phyloP scores from a whole-genome alignment of 2,329 filamentous ascomycete genomes.

The Penicillium sp. region DNA sequence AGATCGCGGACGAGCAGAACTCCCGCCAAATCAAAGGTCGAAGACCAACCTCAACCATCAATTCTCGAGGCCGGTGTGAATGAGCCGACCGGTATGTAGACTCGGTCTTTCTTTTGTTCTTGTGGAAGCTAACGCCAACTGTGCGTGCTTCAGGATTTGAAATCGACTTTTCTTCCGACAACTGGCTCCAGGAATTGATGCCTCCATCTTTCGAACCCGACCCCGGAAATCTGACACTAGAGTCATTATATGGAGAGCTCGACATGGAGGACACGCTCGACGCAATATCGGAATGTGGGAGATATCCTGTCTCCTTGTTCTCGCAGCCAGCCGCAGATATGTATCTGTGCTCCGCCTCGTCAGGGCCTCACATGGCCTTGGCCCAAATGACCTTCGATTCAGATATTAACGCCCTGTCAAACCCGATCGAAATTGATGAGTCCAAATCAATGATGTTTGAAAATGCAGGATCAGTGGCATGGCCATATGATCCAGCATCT shows the following conservation, averaged over 20 bases:
- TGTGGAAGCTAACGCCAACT: neutral
- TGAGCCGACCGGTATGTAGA: too few species aligned
- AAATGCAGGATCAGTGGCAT: neutral
- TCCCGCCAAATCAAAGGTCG: too few species aligned
- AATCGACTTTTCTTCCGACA: conserved; percentile 25
- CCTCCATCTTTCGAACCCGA: conserved; percentile 11
- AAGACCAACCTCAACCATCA: too few species aligned
- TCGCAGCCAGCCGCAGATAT: neutral
- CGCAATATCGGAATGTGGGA: neutral
- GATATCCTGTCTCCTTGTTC: neutral
- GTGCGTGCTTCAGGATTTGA: neutral
- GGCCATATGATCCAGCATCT: conserved; percentile 1
- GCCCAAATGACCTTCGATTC: neutral
- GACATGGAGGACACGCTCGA: conserved; percentile 7
- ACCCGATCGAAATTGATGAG: neutral
- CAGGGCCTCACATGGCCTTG: neutral
- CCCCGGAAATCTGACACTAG: neutral
- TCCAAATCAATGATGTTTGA: neutral
- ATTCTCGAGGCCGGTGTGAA: too few species aligned
- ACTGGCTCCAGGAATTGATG: conserved; percentile 32
- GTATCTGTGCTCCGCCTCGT: neutral
- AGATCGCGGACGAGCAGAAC: neutral
- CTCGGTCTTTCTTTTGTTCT: too few species aligned
- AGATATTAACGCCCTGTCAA: conserved; percentile 1
- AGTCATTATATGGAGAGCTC: conserved; percentile 6